These are phyloP conservation scores for Crithidia fasciculata DNA, from an alignment of 208 protist genomes.

Conservation along the genomic window DNA sequence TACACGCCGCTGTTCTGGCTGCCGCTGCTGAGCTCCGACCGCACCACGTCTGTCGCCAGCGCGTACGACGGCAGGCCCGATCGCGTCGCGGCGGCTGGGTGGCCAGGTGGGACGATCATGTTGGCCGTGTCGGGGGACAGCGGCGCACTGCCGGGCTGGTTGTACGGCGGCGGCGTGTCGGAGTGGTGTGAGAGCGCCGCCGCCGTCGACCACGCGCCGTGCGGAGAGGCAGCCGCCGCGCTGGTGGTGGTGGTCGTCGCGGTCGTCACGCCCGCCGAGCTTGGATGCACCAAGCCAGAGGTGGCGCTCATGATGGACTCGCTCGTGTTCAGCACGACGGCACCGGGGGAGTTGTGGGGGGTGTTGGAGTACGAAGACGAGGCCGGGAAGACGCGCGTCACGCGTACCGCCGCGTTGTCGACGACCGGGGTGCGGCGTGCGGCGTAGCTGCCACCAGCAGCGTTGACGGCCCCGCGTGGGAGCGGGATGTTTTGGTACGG, in stretches of 20 bases:
- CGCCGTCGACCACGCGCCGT: neutral
- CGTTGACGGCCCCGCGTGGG: neutral
- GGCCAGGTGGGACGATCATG: conserved; percentile 15
- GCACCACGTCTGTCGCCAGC: neutral
- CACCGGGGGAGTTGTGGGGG: conserved; percentile 9
- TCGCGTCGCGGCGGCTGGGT: neutral
- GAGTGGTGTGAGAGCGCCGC: conserved; percentile 6
- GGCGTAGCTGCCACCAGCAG: neutral
- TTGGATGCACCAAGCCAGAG: neutral
- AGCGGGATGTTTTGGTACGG: neutral
- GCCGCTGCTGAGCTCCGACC: conserved; percentile 10
- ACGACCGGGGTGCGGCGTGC: neutral
- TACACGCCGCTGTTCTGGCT: conserved; percentile 7
- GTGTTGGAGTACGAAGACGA: conserved; percentile 4
- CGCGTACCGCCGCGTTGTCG: neutral
- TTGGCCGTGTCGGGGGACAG: conserved; percentile 7
- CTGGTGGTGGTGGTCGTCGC: neutral
- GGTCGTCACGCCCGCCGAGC: neutral
- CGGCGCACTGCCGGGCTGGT: conserved; percentile 6
- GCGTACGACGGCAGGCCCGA: neutral
- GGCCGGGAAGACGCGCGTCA: conserved; percentile 3
- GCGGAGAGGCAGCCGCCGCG: neutral
- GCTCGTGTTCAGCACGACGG: conserved; percentile 5
- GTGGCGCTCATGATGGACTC: neutral
- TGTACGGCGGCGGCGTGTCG: conserved; percentile 20